Evolutionary conservation across 345 rosid species (phyloP).

Genomic region (Salix koriyanagi): DNA sequence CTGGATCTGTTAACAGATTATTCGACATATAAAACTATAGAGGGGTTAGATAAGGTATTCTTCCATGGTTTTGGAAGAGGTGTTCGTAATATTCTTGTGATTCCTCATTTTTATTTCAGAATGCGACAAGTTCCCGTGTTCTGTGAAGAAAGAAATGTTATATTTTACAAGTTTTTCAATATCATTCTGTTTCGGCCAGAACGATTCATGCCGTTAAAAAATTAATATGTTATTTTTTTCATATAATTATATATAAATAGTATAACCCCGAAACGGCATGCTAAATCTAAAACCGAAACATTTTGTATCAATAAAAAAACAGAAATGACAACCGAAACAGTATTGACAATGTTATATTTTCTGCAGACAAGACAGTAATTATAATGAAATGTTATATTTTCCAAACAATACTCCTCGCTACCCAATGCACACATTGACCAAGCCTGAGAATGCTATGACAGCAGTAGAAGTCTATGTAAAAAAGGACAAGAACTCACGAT

Average conservation of each 20-base stretch:
- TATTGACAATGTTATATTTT: background rate
- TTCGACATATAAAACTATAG: background rate
- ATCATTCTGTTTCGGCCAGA: too few species aligned
- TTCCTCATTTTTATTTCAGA: background rate
- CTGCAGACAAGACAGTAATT: background rate
- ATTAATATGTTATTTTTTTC: too few species aligned
- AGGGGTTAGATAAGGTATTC: background rate
- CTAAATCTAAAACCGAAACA: too few species aligned
- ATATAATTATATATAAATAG: too few species aligned
- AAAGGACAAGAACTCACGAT: conserved; percentile 51
- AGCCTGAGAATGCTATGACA: background rate
- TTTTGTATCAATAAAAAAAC: too few species aligned
- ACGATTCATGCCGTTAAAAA: too few species aligned
- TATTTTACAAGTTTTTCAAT: too few species aligned
- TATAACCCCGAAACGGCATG: too few species aligned
- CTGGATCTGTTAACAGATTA: background rate
- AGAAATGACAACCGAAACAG: too few species aligned
- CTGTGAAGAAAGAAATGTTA: conserved; percentile 28
- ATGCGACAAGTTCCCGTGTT: conserved; percentile 69
- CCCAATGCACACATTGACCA: too few species aligned
- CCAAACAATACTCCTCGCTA: background rate
- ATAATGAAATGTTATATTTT: background rate
- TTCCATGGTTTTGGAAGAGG: background rate
- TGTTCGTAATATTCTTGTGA: too few species aligned
- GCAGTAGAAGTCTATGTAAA: background rate